These are phyloP conservation scores for Suhomyces anneliseae DNA, from an alignment of 1,139 yeast species.

Conservation along the genomic window DNA sequence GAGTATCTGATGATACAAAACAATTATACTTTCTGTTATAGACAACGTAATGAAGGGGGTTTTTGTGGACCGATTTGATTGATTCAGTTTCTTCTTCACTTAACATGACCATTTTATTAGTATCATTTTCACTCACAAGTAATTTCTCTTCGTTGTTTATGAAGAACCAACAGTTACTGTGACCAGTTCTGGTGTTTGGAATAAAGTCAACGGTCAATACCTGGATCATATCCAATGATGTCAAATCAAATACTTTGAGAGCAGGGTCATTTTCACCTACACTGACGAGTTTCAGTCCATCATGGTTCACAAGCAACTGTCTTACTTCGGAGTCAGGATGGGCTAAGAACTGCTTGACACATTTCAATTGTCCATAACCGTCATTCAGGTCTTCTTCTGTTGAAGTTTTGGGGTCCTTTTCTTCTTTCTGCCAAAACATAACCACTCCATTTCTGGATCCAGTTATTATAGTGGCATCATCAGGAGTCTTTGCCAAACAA, in stretches of 20 bases:
- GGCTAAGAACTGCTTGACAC: slow-evolving; percentile 38
- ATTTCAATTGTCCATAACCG: slow-evolving; percentile 26
- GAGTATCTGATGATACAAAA: slow-evolving; percentile 37
- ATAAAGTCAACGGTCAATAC: slow-evolving; percentile 24
- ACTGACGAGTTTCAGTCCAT: slow-evolving; percentile 29
- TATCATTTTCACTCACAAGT: slow-evolving; percentile 23
- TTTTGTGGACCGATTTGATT: slow-evolving; percentile 25
- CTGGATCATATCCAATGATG: slow-evolving; percentile 41
- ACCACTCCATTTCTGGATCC: slow-evolving; percentile 42
- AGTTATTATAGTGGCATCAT: slow-evolving; percentile 25
- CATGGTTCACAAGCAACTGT: slow-evolving; percentile 15
- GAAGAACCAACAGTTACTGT: slow-evolving; percentile 21
- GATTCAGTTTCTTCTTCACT: slow-evolving; percentile 17
- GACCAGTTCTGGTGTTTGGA: slow-evolving; percentile 18
- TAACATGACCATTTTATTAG: slow-evolving; percentile 21
- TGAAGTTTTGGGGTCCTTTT: slow-evolving; percentile 1
- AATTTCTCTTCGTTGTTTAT: slow-evolving; percentile 15
- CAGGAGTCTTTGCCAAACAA: slow-evolving; percentile 10
- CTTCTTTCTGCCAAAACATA: slow-evolving; percentile 39
- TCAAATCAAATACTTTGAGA: slow-evolving; percentile 41
- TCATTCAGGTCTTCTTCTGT: neutral
- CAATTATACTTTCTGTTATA: slow-evolving; percentile 31
- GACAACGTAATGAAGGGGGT: slow-evolving; percentile 25
- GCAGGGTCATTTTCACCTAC: slow-evolving; percentile 28
- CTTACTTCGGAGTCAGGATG: slow-evolving; percentile 20